Evolutionary conservation across 805 yeast species (phyloP), one percentile per base, ranked within the genome.

Genomic region (Candida odintsovae): DNA sequence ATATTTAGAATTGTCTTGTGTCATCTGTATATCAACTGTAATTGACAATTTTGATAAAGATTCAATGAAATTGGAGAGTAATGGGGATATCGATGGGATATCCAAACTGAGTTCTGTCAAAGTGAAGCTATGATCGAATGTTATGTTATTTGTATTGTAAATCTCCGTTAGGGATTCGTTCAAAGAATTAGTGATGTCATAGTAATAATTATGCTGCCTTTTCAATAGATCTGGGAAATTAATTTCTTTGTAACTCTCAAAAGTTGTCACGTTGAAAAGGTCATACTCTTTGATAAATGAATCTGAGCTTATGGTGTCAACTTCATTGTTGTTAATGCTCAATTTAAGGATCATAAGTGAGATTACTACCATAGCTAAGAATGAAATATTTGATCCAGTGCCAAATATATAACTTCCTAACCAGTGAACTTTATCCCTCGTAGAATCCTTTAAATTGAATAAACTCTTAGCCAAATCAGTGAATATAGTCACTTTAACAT

Each of bases 361-460:
- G 8, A 25, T 25, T 18, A 41, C n/a, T 2, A 38, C 16, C 19
- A 31, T 20, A 5, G 39, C 22, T 18, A 47, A 7, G 12, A 18
- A 22, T 16, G 40, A 31, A 12, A 47, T 9, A 16, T 40, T 38
- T 6, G 50, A 47, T 7, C 11, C 15, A 4, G 35, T 13, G 20
- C 50, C 45, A 31, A 43, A 31, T 6, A 40, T 20, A 31, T 40
- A 47, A 9, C 36, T 35, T 21, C 44, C 44, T 7, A 47, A 2
- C 47, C 47, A 47, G 22, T 31, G 44, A 2, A 37, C 4, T 15
- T 33, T 43, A n/a, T 39, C 31, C 36, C 22, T 23, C 40, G 29
- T n/a, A 22, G 28, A 18, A 18, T 29, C 21, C 8, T 13, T 13
- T 10, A 42, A 19, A 6, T 35, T 26, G n/a, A 29, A 20, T 13